phyloP scores from a whole-genome alignment of 108 stramenopile species.

The Epithemia pelagica region DNA sequence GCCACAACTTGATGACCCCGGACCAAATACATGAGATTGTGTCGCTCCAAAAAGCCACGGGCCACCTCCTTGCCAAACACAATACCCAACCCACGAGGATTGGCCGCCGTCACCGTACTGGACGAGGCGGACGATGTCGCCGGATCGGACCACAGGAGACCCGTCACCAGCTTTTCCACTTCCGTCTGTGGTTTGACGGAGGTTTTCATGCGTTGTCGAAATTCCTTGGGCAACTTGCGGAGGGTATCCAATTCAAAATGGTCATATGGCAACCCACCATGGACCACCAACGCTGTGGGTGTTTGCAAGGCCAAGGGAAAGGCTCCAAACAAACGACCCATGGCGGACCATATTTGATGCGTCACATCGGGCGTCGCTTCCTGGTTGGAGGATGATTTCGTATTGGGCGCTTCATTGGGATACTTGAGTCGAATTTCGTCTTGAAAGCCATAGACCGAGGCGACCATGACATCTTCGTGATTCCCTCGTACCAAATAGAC shows the following conservation, averaged over 20 bases:
- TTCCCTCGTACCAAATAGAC: conserved; percentile 77
- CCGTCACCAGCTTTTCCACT: conserved; percentile 9
- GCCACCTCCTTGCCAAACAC: conserved; percentile 16
- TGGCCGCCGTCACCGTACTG: conserved; percentile 10
- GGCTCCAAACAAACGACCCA: conserved; percentile 13
- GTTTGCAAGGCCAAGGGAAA: conserved; percentile 15
- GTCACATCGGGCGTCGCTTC: background rate
- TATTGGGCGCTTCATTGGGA: background rate
- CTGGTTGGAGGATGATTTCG: background rate
- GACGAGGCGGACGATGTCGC: background rate
- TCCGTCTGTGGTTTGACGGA: conserved; percentile 11
- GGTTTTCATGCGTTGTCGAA: conserved; percentile 9
- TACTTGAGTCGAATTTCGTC: conserved; percentile 63
- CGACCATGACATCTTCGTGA: conserved; percentile 77
- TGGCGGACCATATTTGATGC: conserved; percentile 5
- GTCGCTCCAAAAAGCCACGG: conserved; percentile 12
- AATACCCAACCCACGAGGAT: conserved; percentile 13
- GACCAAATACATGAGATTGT: conserved; percentile 18
- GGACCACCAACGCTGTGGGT: conserved; percentile 17
- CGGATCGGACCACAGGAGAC: conserved; percentile 12
- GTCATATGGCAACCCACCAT: conserved; percentile 17
- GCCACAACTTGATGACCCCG: conserved; percentile 22
- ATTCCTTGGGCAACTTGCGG: background rate
- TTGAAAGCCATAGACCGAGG: conserved; percentile 80
- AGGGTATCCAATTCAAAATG: conserved; percentile 16